Conservation (phyloP, 2,329 filamentous ascomycete species). For the Colletotrichum magnum region DNA sequence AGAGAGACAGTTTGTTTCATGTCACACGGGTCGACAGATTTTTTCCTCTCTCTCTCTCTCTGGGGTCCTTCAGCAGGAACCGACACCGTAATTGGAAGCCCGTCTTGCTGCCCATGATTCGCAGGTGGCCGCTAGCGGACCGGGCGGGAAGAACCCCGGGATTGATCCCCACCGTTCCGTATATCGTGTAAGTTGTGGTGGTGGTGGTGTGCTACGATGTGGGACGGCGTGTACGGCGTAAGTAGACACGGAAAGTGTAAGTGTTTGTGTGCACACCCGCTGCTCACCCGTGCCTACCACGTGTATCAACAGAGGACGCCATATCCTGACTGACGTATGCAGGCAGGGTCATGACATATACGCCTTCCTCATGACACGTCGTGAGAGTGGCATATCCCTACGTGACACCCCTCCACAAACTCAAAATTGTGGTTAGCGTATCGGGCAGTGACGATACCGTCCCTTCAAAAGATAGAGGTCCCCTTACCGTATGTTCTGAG, state of each 20-base stretch:
- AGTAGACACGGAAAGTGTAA: neutral
- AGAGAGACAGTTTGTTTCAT: conserved; percentile 36
- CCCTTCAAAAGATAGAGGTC: conserved; percentile 10
- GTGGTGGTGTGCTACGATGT: conserved; percentile 18
- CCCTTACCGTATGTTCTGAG: neutral
- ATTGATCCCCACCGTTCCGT: conserved; percentile 29
- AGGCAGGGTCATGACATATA: conserved; percentile 28
- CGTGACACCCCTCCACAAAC: conserved; percentile 36
- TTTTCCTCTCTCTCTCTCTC: conserved; percentile 4
- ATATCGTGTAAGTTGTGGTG: neutral
- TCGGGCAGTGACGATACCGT: conserved; percentile 32
- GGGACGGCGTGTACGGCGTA: conserved; percentile 5
- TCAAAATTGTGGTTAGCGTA: conserved; percentile 37
- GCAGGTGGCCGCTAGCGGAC: conserved; percentile 30
- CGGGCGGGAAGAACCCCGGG: conserved; percentile 34
- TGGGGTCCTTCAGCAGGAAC: conserved; percentile 4
- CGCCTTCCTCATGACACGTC: conserved; percentile 31
- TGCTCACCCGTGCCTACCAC: conserved; percentile 37
- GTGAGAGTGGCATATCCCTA: conserved; percentile 30
- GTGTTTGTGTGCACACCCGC: conserved; percentile 21
- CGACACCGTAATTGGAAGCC: conserved; percentile 11
- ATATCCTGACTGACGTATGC: conserved; percentile 37
- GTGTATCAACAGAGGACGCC: conserved; percentile 28
- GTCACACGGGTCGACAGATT: conserved; percentile 7
- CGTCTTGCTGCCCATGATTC: conserved; percentile 23